Evolutionary conservation across 2,329 filamentous ascomycete genomes (phyloP), one percentile per base, ranked within the genome.

Genomic region (Fusarium gaditjirri): DNA sequence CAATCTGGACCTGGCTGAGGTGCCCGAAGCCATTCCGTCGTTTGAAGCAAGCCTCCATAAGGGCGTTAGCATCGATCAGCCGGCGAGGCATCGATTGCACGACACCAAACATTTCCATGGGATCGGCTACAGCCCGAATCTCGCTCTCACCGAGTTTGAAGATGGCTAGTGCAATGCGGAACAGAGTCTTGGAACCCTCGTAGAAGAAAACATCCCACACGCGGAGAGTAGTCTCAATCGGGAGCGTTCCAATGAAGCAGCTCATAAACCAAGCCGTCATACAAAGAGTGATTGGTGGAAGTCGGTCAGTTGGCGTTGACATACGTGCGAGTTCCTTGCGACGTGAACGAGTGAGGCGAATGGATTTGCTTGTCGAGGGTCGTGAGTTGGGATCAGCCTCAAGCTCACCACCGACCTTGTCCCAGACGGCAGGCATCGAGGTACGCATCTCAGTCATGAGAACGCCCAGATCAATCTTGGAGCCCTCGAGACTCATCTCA

Each of bases 221-320:
- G 12, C 95, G 92, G 23, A 98, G 87, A 0, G 95, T 95, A 23
- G 92, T 94, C 83, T 98, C 95, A 69, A 97, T 94, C 4, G 95
- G 95, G 23, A 98, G 84, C 1, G 94, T 97, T 58, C 95, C 94
- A 68, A 98, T 96, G 81, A 96, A 98, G 76, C 96, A 93, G 53
- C 93, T 97, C 95, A 98, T 98, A 81, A 98, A 97, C 95, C 95
- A 98, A 8, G 95, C 93, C 14, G 95, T 97, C 81, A 96, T 94
- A 75, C 94, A 97, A 9, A 98, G 87, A 1, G 94, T 96, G 73
- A 98, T 95, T 17, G 95, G 95, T 0, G 95, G 95, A 16, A 98
- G 87, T 8, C 92, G 88, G 54, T 84, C 83, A 7, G 83, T 84
- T 16, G 70, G 67, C 35, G 71, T 73, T 41, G 84, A 81, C 49